Evolutionary conservation across 768 basidiomycete species (phyloP).

Genomic region (Boletus reticuloceps): DNA sequence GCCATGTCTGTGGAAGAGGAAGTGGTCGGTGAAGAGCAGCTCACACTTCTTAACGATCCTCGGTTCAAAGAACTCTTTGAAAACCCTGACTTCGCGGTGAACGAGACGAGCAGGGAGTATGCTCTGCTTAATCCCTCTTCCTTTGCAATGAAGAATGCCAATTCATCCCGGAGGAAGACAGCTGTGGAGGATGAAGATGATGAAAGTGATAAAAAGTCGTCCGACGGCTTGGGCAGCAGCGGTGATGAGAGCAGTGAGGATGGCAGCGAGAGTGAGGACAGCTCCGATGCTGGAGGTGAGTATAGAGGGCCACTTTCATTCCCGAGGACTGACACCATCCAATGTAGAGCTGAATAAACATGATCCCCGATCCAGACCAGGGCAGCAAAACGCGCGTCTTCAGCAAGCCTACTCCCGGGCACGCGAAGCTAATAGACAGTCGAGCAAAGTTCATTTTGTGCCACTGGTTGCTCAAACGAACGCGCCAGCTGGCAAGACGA

Average conservation of each 20-base stretch:
- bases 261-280: conserved; percentile 42
- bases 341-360: conserved; percentile 48
- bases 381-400: conserved; percentile 45
- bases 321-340: conserved; percentile 11
- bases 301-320: conserved; percentile 10
- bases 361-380: conserved; percentile 54
- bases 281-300: conserved; percentile 58
- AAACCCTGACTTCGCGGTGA: conserved; percentile 89
- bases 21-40: conserved; percentile 20
- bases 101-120: conserved; percentile 84
- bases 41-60: conserved; percentile 73
- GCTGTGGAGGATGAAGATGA: conserved; percentile 90
- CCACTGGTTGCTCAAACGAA: conserved; percentile 53
- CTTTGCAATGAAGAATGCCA: conserved; percentile 49
- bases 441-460: conserved; percentile 59
- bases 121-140: conserved; percentile 91
- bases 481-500: conserved; percentile 25
- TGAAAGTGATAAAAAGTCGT: conserved; percentile 71
- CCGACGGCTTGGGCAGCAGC: conserved; percentile 48
- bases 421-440: conserved; percentile 40
- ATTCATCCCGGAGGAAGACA: conserved; percentile 52
- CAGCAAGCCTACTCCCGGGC: conserved; percentile 45
- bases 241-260: conserved; percentile 46
- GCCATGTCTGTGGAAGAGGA: conserved; percentile 33
- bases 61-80: conserved; percentile 91